Conservation (phyloP, 257 asterid genomes). For the Plantago elongata region DNA sequence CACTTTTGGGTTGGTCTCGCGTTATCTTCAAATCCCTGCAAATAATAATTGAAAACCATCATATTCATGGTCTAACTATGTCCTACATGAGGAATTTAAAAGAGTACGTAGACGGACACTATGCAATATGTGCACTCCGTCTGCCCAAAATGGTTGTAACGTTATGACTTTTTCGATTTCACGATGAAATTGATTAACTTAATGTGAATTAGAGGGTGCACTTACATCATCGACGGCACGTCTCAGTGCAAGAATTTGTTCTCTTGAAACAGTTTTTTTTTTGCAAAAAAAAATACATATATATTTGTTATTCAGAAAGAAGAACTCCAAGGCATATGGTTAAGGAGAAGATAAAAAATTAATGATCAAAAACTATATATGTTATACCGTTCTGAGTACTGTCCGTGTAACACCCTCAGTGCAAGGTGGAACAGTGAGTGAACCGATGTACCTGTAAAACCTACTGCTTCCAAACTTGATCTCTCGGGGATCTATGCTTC, state of each 20-base stretch:
- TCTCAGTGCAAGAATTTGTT: slow-evolving; percentile 46
- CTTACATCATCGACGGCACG: slow-evolving; percentile 71
- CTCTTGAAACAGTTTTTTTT: slow-evolving; percentile 56
- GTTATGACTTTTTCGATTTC: too few species aligned
- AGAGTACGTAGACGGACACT: too few species aligned
- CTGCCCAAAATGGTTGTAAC: too few species aligned
- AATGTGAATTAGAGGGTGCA: neutral
- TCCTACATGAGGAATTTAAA: too few species aligned
- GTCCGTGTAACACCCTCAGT: slow-evolving; percentile 78
- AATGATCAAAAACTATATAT: neutral
- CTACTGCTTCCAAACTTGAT: slow-evolving; percentile 48
- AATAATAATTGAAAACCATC: neutral
- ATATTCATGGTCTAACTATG: neutral
- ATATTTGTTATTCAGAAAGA: too few species aligned
- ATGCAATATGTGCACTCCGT: too few species aligned
- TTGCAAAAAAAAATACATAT: slow-evolving; percentile 20
- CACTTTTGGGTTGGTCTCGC: slow-evolving; percentile 49
- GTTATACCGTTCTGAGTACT: slow-evolving; percentile 43
- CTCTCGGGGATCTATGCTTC: slow-evolving; percentile 38
- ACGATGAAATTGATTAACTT: neutral
- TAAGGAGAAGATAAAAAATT: neutral
- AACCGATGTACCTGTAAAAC: slow-evolving; percentile 65
- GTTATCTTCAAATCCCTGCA: slow-evolving; percentile 40
- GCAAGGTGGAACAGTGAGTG: slow-evolving; percentile 88
- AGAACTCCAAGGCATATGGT: too few species aligned